Conservation (phyloP, 192 early-diverging fungal species). For the Coemansia sp. region DNA sequence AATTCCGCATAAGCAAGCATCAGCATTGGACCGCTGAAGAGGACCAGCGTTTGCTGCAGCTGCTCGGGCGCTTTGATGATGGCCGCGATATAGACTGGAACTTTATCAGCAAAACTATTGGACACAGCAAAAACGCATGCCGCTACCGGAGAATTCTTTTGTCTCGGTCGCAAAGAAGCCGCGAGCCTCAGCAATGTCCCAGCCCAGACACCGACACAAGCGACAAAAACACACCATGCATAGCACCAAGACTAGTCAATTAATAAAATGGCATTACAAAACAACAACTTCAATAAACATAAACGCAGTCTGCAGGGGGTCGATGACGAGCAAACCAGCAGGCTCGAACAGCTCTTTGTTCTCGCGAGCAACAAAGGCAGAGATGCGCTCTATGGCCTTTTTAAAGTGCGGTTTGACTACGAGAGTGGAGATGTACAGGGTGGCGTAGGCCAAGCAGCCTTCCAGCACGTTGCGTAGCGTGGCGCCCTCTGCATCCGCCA, state of each 20-base stretch:
- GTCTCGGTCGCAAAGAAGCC: conserved; percentile 10
- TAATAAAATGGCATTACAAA: conserved; percentile 8
- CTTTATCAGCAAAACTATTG: conserved; percentile 40
- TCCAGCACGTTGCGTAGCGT: conserved; percentile 49
- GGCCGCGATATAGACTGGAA: conserved; percentile 48
- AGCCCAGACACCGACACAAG: conserved; percentile 1
- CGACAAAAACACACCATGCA: not conserved
- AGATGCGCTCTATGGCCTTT: conserved; percentile 35
- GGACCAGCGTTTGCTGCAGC: conserved; percentile 21
- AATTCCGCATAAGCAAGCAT: conserved; percentile 49
- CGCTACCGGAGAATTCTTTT: conserved; percentile 44
- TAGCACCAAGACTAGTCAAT: not conserved
- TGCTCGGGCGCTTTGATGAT: conserved; percentile 20
- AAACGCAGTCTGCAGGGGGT: conserved; percentile 54
- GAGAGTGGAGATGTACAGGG: conserved; percentile 54
- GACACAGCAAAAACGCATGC: conserved; percentile 49
- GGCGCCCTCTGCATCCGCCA: conserved; percentile 52
- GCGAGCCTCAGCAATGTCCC: not conserved
- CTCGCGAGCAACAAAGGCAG: conserved; percentile 24
- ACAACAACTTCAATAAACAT: conserved; percentile 54
- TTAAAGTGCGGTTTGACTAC: conserved; percentile 43
- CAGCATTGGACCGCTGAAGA: conserved; percentile 44
- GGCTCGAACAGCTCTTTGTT: conserved; percentile 51
- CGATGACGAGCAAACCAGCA: conserved; percentile 35
- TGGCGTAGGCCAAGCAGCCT: conserved; percentile 51